Conservation (phyloP, 2,329 filamentous ascomycete species). For the Periconia digitata region DNA sequence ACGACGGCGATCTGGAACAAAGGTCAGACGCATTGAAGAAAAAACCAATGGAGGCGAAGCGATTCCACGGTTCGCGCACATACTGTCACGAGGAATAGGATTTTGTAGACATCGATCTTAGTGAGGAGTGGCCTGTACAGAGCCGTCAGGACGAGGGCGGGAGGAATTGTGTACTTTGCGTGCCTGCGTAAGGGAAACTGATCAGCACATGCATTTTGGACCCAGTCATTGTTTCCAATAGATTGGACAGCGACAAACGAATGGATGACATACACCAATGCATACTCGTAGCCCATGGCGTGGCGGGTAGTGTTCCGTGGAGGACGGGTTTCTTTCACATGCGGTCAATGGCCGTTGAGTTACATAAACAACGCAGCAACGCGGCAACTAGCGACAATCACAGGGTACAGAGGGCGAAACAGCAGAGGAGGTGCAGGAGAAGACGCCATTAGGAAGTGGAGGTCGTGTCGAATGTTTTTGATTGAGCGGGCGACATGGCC, state of each 20-base stretch:
- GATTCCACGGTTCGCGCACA: slow-evolving; percentile 17
- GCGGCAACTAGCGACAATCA: slow-evolving; percentile 19
- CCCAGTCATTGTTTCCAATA: neutral
- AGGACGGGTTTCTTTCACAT: slow-evolving; percentile 9
- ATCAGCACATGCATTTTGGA: neutral
- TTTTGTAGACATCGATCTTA: slow-evolving; percentile 63
- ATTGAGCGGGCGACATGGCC: too few relatives aligned
- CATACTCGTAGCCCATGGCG: slow-evolving; percentile 63
- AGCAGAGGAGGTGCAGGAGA: slow-evolving; percentile 14
- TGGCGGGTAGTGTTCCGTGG: slow-evolving; percentile 9
- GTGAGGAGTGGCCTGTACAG: slow-evolving; percentile 65
- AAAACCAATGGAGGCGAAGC: neutral
- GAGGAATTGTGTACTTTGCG: slow-evolving; percentile 67
- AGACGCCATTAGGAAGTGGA: slow-evolving; percentile 13
- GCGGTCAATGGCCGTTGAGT: neutral
- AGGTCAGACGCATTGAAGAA: slow-evolving; percentile 32
- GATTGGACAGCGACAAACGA: neutral
- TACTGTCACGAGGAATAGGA: slow-evolving; percentile 59
- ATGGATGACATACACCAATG: slow-evolving; percentile 58
- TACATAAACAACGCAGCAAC: slow-evolving; percentile 2
- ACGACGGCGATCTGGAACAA: slow-evolving; percentile 59
- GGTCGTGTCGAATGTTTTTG: too few relatives aligned
- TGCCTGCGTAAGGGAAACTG: slow-evolving; percentile 51
- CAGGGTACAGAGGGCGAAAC: slow-evolving; percentile 18
- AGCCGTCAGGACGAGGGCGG: slow-evolving; percentile 60